These are phyloP conservation scores for Russula foetens DNA, from an alignment of 768 basidiomycete genomes.

Conservation along the genomic window DNA sequence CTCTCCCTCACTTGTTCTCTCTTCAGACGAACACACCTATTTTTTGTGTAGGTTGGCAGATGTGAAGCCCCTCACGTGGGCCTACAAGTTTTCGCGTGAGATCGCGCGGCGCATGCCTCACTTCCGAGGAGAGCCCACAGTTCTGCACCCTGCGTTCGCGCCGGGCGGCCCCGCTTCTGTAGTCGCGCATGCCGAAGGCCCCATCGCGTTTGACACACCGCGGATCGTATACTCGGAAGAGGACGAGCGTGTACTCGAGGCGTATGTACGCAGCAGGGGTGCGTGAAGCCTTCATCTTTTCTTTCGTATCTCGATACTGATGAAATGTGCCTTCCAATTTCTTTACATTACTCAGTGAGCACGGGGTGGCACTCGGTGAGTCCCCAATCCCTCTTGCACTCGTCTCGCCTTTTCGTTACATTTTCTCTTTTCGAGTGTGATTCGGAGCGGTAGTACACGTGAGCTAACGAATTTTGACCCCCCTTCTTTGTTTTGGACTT, in stretches of 20 bases:
- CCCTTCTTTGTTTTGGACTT: not conserved
- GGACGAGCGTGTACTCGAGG: slow-evolving; percentile 26
- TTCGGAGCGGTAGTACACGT: too few species aligned
- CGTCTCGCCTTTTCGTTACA: too few species aligned
- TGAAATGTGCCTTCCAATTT: too few species aligned
- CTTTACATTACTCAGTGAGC: slow-evolving; percentile 21
- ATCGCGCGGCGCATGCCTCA: too few species aligned
- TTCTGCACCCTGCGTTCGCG: slow-evolving; percentile 27
- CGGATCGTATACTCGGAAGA: too few species aligned
- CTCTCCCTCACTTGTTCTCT: slow-evolving; percentile 31
- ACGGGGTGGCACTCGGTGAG: slow-evolving; percentile 30
- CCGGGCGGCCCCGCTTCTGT: slow-evolving; percentile 24
- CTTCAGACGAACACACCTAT: slow-evolving; percentile 20
- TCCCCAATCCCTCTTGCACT: too few species aligned
- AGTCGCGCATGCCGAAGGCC: slow-evolving; percentile 8
- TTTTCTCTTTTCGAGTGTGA: too few species aligned
- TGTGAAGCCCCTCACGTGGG: slow-evolving; percentile 38
- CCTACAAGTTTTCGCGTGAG: too few species aligned
- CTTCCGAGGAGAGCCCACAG: too few species aligned
- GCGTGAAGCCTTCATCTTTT: not conserved
- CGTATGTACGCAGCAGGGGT: slow-evolving; percentile 16
- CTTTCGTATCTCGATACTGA: too few species aligned
- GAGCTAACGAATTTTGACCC: not conserved
- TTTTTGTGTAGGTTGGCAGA: slow-evolving; percentile 18
- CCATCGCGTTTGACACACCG: too few species aligned